Base-by-base conservation (phyloP, 345 rosid genomes). In the Hypericum perforatum region DNA sequence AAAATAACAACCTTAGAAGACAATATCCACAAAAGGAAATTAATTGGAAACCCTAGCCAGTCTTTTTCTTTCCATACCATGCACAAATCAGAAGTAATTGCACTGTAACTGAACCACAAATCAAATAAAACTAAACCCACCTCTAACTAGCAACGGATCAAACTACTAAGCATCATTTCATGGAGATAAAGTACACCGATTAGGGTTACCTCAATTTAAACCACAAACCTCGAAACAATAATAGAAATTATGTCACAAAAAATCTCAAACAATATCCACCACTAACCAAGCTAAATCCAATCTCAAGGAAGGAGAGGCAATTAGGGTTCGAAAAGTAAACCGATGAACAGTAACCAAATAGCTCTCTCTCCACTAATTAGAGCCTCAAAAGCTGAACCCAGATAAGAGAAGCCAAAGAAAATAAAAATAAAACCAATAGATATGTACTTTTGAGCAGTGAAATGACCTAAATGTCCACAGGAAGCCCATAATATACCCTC, bases 371-470 rank as follows among this genome's bases (percentile, higher is more conserved):
- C 41, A 49, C 41, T 63, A 74, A 79, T 76, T 71, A 60, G 59
- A 22, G 32, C 45, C 56, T 16, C 41, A 52, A 61, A 63, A 72
- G 52, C 56, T 61, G 74, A 68, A 57, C 69, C 76, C 77, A 75
- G 71, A 65, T 52, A 60, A 54, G 36, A 57, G 64, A 55, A 52
- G 14, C 54, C 51, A 56, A 52, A 57, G 43, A 49, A 59, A 72
- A 39, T 22, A 22, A 22, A 22, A 4, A 22, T 22, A 4, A 4
- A 67, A 48, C 64, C 59, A 13, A 56, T 78, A 56, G 64, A 41
- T 51, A 79, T 76, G 82, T 79, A 63, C 67, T 14, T 63, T 66
- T 22, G 70, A 59, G 74, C 81, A 76, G 84, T 78, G 68, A 78
- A 76, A 78, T 66, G 67, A 73, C 70, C 61, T 46, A 68, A 71